Evolutionary conservation across 768 basidiomycete species (phyloP), one percentile per base, ranked within the genome.

Genomic region (Cubamyces sp.): DNA sequence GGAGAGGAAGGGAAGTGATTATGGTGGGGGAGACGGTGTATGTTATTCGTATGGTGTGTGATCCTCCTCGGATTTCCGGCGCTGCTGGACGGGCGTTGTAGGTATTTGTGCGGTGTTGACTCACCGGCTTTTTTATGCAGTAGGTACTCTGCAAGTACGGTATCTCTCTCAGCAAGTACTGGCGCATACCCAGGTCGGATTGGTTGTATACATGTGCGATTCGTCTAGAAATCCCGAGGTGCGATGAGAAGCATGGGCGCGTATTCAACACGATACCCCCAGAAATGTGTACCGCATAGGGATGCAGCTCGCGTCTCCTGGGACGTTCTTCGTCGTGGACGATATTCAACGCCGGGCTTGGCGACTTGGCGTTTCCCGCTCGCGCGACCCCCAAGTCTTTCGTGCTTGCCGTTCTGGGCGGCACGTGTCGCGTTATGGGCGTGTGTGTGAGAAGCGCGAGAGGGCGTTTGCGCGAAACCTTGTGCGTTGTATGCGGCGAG

Each of bases 311-410:
- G 41, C 42, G 16, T n/a, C 12, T 19, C 49, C 30, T 54, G 53
- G 42, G 42, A 55, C 41, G 28, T 18, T 8, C 0, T 3, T n/a
- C 25, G 6, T 2, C 12, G 16, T 16, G 5, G 39, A 42, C 23
- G 25, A 18, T 43, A 30, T 43, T 16, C 26, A 8, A 14, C 25
- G n/a, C 18, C 26, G 8, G 26, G 42, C 54, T 55, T 55, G 54
- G 54, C 54, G 41, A 28, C 54, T 55, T 55, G 54, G 54, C 54
- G 54, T 45, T 26, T 16, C 41, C 41, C 54, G 26, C 45, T n/a
- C 45, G 42, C 23, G 18, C 37, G 14, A 19, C 4, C 19, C 14
- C 19, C 21, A 12, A 12, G 11, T 23, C n/a, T 19, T 42, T 26
- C 12, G 53, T 23, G n/a, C 5, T 19, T 45, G 18, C 26, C 18